Evolutionary conservation across 129 eudicot genomes (phyloP), one percentile per base, ranked within the genome.

Genomic region (Logfia minima): DNA sequence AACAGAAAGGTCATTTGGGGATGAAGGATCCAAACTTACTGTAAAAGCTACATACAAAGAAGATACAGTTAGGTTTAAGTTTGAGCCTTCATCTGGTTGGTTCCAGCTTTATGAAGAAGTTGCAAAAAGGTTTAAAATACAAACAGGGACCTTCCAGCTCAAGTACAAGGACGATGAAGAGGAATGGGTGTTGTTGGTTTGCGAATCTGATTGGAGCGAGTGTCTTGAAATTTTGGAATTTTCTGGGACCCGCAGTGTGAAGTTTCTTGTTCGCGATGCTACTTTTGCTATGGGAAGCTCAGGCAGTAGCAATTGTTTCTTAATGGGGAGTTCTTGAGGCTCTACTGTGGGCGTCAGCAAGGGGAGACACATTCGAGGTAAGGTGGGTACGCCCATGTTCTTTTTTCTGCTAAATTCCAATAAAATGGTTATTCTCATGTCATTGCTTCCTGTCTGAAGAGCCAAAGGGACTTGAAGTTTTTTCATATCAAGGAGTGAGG

Each of bases 101-200:
- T 80, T 86, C 73, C 92, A 87, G 75, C 90, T 94, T 4, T 89
- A 89, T 67, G 97, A 91, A 65, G 96, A 91, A 83, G 92, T 94
- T 58, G 93, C 92, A 9, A 87, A 78, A 80, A 84, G 98, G 87
- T 94, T 94, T 63, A 86, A 89, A 76, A 70, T 94, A 24, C 92
- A 86, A 60, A 58, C 71, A 1, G 96, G 93, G 70, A 77, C 88
- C 1, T 94, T 94, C 74, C 98, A 94, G 66, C 93, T 94, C 65
- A 91, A 94, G 80, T 93, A 93, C 72, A 82, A 77, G 59, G 98
- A 93, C 13, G 98, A 93, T 32, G 97, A 93, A 74, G 87, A 89
- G 77, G 97, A 93, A 79, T 93, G 97, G 97, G 92, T 93, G 68
- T 79, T 90, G 91, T 75, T 93, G 87, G 96, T 89, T 63, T 88